These are phyloP conservation scores for Rhizopogon parksii DNA, from an alignment of 1,284 basidiomycete species.

Conservation along the genomic window DNA sequence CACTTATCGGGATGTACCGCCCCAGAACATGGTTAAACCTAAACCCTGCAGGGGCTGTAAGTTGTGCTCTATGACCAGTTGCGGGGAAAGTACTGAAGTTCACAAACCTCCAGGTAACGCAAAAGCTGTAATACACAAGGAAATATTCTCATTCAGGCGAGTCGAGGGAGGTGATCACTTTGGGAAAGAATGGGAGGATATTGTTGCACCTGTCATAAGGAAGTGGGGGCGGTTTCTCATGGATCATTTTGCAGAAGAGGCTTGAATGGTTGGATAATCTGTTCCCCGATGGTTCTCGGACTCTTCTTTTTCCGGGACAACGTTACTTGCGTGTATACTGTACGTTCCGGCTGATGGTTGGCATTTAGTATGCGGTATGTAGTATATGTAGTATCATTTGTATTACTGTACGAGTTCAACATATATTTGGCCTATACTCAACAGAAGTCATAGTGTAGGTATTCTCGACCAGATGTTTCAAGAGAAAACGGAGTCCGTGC, in stretches of 20 bases:
- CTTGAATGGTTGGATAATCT: no score
- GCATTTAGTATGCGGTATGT: no score
- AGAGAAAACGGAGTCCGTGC: no score
- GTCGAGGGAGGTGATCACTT: constrained; percentile 42
- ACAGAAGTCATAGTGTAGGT: no score
- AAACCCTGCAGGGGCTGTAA: constrained; percentile 13
- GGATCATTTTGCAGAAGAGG: constrained; percentile 21
- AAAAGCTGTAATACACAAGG: constrained; percentile 43
- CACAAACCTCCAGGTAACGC: constrained; percentile 36
- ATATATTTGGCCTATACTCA: no score
- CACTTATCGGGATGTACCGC: constrained; percentile 11
- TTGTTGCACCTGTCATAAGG: constrained; percentile 69
- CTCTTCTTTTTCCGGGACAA: background rate
- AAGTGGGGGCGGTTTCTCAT: constrained; percentile 60
- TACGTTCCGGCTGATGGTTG: no score
- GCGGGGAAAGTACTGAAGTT: constrained; percentile 4
- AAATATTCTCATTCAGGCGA: constrained; percentile 69
- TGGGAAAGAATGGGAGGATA: constrained; percentile 63
- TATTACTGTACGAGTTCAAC: no score
- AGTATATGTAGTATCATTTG: no score
- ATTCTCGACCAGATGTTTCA: no score
- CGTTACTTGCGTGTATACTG: no score
- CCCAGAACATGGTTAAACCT: background rate
- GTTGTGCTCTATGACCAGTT: background rate
- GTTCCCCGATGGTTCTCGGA: background rate